phyloP scores from a whole-genome alignment of 208 protist species.

The Trypanosoma mega region DNA sequence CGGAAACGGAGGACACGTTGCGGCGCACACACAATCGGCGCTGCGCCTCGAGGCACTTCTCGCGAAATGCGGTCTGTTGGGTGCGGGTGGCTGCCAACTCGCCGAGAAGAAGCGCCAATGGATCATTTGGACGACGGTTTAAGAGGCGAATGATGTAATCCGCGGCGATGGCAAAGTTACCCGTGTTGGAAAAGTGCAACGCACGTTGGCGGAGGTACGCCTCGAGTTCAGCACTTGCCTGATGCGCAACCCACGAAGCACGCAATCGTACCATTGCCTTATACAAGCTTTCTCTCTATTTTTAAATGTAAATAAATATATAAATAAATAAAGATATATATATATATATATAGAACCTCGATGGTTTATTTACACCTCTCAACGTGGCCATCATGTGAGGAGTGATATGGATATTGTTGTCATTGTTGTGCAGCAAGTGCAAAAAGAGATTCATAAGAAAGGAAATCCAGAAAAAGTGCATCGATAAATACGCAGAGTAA shows the following conservation, averaged over 20 bases:
- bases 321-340: neutral
- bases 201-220: constrained; percentile 61
- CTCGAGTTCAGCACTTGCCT: constrained; percentile 46
- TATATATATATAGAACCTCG: neutral
- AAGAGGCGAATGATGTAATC: constrained; percentile 83
- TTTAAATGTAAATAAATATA: constrained; percentile 10
- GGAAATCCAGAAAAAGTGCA: too few relatives aligned
- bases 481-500: too few relatives aligned
- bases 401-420: too few relatives aligned
- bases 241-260: constrained; percentile 31
- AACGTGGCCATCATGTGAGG: too few relatives aligned
- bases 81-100: constrained; percentile 45
- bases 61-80: constrained; percentile 43
- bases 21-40: constrained; percentile 41
- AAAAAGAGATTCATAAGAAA: too few relatives aligned
- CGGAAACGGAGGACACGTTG: constrained; percentile 13
- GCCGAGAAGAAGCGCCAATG: constrained; percentile 59
- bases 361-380: neutral
- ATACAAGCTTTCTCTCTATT: neutral
- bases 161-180: constrained; percentile 74
- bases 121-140: constrained; percentile 60
- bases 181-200: constrained; percentile 52
- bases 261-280: constrained; percentile 56
- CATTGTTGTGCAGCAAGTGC: too few relatives aligned
- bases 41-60: constrained; percentile 59